Evolutionary conservation across 23 red algal genomes (phyloP), one percentile per base, ranked within the genome.

Genomic region (Gracilaria gracilis): DNA sequence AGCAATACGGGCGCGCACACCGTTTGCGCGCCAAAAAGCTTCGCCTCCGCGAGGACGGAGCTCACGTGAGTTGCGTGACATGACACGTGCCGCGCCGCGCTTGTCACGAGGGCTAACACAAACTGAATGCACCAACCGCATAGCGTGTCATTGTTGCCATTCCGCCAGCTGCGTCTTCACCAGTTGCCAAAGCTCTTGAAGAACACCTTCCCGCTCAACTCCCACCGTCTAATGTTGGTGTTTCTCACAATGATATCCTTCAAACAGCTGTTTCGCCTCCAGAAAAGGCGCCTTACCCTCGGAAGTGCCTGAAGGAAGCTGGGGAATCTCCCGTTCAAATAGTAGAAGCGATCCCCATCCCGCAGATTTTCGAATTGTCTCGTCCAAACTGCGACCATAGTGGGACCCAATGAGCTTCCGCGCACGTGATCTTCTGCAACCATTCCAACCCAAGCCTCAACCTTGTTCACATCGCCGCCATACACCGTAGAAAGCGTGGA

Each of bases 271-370:
- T 29, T 6, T 29, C 59, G 25, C 33, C 13, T 28, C 27, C 29
- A 57, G 0, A 58, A 25, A 4, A 81, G 32, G 8, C 54, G 37
- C 31, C 76, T 57, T 24, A 88, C 64, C 12, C 62, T 58, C 19
- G 84, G 66, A 29, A 75, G 40, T 20, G 24, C 42, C 20, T 76
- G 38, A 15, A 88, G 53, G 6, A 48, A 59, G 4, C 5, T 8
- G 15, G 76, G 76, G 33, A 81, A 54, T 57, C 76, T 27, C 3
- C 28, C 34, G 40, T 73, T 87, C 83, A 72, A 46, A 57, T 90
- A 92, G 61, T 69, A 93, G 29, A 93, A 93, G 33, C 81, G 80
- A 79, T 93, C 90, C 8, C 90, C 90, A 62, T 93, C 90, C 5
- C 78, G 78, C 33, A 93, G 15, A 39, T 79, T 79, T 14, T 21